These are phyloP conservation scores for Clonostachys sp. DNA, from an alignment of 2,329 filamentous ascomycete genomes.

Conservation along the genomic window DNA sequence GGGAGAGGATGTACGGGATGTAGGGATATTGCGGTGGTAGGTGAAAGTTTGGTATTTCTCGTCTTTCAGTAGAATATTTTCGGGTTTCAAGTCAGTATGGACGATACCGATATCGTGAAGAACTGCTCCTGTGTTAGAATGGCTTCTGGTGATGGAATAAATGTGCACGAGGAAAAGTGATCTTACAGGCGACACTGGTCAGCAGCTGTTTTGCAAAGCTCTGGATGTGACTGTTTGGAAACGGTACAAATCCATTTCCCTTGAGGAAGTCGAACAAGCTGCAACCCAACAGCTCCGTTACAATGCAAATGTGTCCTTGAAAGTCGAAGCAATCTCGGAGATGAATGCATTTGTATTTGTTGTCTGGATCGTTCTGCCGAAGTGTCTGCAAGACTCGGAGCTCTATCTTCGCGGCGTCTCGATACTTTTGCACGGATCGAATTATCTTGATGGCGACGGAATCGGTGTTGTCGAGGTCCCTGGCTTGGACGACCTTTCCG, in stretches of 20 bases:
- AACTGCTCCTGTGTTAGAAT: slow-evolving; percentile 45
- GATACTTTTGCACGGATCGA: slow-evolving; percentile 95
- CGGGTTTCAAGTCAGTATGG: slow-evolving; percentile 75
- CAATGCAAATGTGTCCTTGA: slow-evolving; percentile 89
- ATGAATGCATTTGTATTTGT: slow-evolving; percentile 95
- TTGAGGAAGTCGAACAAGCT: slow-evolving; percentile 99
- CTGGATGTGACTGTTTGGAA: slow-evolving; percentile 97
- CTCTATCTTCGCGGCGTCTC: slow-evolving; percentile 93
- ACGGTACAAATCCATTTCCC: slow-evolving; percentile 90
- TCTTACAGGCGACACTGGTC: slow-evolving; percentile 96
- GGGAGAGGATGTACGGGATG: slow-evolving; percentile 56
- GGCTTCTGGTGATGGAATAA: background rate
- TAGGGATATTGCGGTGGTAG: slow-evolving; percentile 66
- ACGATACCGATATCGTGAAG: slow-evolving; percentile 98
- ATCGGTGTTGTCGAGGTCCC: slow-evolving; percentile 72
- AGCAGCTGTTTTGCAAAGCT: slow-evolving; percentile 95
- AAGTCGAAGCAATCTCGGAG: slow-evolving; percentile 96
- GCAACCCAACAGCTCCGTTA: slow-evolving; percentile 76
- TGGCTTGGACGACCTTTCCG: slow-evolving; percentile 94
- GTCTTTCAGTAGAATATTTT: slow-evolving; percentile 65
- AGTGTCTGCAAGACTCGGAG: slow-evolving; percentile 88
- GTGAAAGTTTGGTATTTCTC: slow-evolving; percentile 66
- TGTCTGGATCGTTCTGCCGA: slow-evolving; percentile 83
- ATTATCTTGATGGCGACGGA: slow-evolving; percentile 95
- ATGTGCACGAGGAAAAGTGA: slow-evolving; percentile 14